A percentile compares a stretch with the other conserved stretches of the same genome.
Conservation (phyloP, 805 yeast genomes). For the Candida sithepensis region DNA sequence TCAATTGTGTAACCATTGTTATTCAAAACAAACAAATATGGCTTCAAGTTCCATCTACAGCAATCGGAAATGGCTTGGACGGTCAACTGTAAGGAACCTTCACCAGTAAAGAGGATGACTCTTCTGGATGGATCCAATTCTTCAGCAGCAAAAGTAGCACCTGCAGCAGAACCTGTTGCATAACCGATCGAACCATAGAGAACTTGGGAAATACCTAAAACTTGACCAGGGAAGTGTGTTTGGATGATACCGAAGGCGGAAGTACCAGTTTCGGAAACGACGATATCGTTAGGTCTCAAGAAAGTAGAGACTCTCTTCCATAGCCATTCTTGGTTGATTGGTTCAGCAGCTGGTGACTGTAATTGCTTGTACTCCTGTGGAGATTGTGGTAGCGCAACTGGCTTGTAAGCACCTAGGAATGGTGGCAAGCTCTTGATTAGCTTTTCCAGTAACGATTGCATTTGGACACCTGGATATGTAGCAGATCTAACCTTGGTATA, state of each 20-base stretch:
- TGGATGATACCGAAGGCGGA: slow-evolving; percentile 65
- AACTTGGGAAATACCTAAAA: slow-evolving; percentile 62
- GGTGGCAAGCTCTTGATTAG: slow-evolving; percentile 29
- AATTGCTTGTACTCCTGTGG: slow-evolving; percentile 22
- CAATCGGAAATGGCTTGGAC: slow-evolving; percentile 65
- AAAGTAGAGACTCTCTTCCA: slow-evolving; percentile 58
- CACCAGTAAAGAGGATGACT: slow-evolving; percentile 61
- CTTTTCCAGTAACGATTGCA: slow-evolving; percentile 48
- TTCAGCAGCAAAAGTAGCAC: slow-evolving; percentile 61
- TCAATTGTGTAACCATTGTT: slow-evolving; percentile 68
- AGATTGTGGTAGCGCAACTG: slow-evolving; percentile 51
- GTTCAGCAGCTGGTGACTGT: neutral
- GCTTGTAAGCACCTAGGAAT: slow-evolving; percentile 32
- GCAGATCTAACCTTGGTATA: slow-evolving; percentile 62
- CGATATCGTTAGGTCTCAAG: slow-evolving; percentile 59
- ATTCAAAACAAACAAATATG: slow-evolving; percentile 61
- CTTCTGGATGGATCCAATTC: slow-evolving; percentile 56
- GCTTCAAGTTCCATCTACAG: slow-evolving; percentile 57
- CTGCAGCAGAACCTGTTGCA: slow-evolving; percentile 58
- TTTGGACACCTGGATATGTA: slow-evolving; percentile 66
- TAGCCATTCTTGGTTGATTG: slow-evolving; percentile 55
- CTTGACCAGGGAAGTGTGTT: slow-evolving; percentile 55
- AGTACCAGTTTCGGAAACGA: slow-evolving; percentile 64
- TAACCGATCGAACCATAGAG: slow-evolving; percentile 67
- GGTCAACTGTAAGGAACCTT: slow-evolving; percentile 67